Base-by-base conservation (phyloP, 2,329 filamentous ascomycete species). In the Xylariaceae sp. region DNA sequence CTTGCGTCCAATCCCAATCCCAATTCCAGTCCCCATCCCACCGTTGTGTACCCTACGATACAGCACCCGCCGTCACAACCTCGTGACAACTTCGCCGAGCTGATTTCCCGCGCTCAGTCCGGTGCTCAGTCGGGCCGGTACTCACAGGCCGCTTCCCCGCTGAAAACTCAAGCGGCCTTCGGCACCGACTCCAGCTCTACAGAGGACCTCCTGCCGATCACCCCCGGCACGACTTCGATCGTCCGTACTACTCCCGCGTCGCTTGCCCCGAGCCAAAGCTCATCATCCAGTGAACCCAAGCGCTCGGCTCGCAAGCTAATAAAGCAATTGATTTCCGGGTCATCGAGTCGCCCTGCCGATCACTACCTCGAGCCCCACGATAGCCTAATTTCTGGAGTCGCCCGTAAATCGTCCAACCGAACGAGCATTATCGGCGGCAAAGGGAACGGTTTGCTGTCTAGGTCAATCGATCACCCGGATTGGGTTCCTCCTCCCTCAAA, bases 391-490 rank as follows among this genome's bases (percentile, higher is more conserved):
- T 61, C 70, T 47, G 75, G 75, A 49, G 69, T 83, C 47, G 73
- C 70, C 60, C 80, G 80, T 60, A 74, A 79, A 61, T 74, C 77
- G 34, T 85, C 83, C 44, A 84, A 81, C 72, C 75, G 80, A 64
- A 71, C 78, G 67, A 79, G 78, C 75, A 74, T 77, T 58, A 65
- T 70, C 62, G 62, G 77, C 60, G 73, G 77, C 60, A 73, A 74
- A 64, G 76, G 75, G 37, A 72, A 68, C 59, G 63, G 71, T 59
- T 68, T 72, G 58, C 54, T 66, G 44, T 50, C 59, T 19, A 55
- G 64, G 40, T 27, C 64, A 46, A 58, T 67, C 40, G 64, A 66
- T 50, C 65, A 67, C 50, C 64, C 65, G 40, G 67, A 68, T 50
- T 68, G 65, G 65, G 64, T 62, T 44, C 58, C 61, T 45, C 62